Evolutionary conservation across 2,329 filamentous ascomycete species (phyloP), one percentile per base, ranked within the genome.

Genomic region (Onygenales sp.): DNA sequence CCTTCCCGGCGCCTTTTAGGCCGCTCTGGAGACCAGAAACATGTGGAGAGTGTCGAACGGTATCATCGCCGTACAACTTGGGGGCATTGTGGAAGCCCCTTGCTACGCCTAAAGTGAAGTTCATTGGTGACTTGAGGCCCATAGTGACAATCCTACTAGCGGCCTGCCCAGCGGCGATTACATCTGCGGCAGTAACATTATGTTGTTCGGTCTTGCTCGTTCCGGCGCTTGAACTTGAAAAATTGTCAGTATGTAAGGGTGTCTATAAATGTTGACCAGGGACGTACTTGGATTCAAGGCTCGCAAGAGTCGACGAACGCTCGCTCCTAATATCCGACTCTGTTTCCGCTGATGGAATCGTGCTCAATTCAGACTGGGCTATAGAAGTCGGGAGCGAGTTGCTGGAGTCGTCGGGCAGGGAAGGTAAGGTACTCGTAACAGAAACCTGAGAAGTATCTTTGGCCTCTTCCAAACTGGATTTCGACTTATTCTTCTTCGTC

Each of bases 51-150:
- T 86, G 85, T 7, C 88, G 79, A 0, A 95, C 83, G 1, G 84
- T 91, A 1, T 88, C 83, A 62, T 95, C 90, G 42, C 90, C 87
- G 64, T 95, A 95, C 1, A 95, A 74, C 59, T 82, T 85, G 0
- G 91, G 90, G 5, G 87, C 85, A 61, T 95, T 95, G 64, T 92
- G 86, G 65, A 95, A 94, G 0, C 91, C 91, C 67, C 86, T 87
- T 0, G 90, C 86, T 39, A 95, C 71, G 0, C 87, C 87, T 42
- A 95, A 71, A 42, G 87, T 88, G 58, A 95, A 86, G 65, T 95
- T 88, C 77, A 93, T 85, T 0, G 90, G 91, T 1, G 85, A 85
- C 61, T 87, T 88, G 55, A 92, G 76, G 4, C 87, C 82, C n/a
- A 86, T 84, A 9, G 79, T 79, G 4, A 91, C 81, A 47, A 93